Conservation (phyloP, 2,329 filamentous ascomycete species). For the Rutstroemia sp. region DNA sequence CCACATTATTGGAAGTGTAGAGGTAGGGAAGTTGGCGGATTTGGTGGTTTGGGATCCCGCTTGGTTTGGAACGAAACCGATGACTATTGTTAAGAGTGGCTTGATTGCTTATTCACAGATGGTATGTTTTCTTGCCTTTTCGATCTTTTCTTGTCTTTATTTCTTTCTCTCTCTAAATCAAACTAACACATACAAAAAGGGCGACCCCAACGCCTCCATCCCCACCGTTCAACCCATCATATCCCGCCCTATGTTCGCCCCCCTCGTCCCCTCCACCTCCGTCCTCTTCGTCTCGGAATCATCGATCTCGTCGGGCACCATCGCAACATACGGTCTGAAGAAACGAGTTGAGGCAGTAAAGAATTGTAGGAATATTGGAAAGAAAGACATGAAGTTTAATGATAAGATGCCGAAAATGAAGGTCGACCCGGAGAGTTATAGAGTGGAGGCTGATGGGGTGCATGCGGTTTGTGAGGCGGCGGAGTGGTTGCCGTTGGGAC, state of each 20-base stretch:
- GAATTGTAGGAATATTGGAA: constrained; percentile 66
- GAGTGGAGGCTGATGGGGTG: constrained; percentile 75
- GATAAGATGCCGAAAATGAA: constrained; percentile 76
- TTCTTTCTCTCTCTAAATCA: background rate
- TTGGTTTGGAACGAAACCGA: constrained; percentile 83
- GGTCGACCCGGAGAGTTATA: constrained; percentile 87
- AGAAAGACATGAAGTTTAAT: constrained; percentile 89
- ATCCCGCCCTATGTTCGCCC: constrained; percentile 78
- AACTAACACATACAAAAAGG: constrained; percentile 39
- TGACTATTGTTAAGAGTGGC: constrained; percentile 76
- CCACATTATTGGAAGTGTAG: constrained; percentile 78
- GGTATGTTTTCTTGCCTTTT: constrained; percentile 41
- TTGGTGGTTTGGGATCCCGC: constrained; percentile 79
- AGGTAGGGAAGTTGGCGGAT: constrained; percentile 86
- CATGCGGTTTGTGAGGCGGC: constrained; percentile 68
- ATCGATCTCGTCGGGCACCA: constrained; percentile 58
- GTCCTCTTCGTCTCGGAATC: constrained; percentile 78
- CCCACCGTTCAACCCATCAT: constrained; percentile 82
- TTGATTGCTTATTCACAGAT: constrained; percentile 79
- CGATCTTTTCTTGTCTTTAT: background rate
- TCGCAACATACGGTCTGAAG: constrained; percentile 65
- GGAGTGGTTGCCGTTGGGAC: constrained; percentile 63
- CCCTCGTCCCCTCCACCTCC: constrained; percentile 61
- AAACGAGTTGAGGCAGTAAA: constrained; percentile 77
- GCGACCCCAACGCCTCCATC: constrained; percentile 76